Evolutionary conservation across 2,329 filamentous ascomycete genomes (phyloP).

Genomic region (Fusarium xylarioides): DNA sequence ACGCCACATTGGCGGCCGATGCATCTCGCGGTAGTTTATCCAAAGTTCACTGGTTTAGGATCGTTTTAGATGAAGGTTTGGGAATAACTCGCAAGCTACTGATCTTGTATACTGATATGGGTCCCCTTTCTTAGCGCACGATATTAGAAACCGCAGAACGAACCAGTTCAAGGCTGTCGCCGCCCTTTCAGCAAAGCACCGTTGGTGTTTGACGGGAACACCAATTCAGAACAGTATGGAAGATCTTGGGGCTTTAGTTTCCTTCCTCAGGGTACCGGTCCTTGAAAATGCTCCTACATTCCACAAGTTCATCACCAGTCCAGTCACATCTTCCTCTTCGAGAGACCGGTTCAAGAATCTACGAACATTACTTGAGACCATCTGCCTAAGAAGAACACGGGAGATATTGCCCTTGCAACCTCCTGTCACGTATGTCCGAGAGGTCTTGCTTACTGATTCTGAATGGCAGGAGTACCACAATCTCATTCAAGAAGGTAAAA

Average conservation of each 20-base stretch:
- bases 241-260: not conserved
- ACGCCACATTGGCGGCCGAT: not conserved
- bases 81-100: rapidly evolving
- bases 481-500: not conserved
- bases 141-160: not conserved
- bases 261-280: not conserved
- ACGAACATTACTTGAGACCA: not conserved
- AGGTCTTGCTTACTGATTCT: not conserved
- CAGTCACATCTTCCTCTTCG: rapidly evolving
- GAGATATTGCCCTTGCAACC: rapidly evolving
- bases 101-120: too few relatives aligned
- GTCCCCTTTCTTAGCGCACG: too few relatives aligned
- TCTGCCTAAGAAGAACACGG: not conserved
- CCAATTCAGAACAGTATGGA: not conserved
- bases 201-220: not conserved
- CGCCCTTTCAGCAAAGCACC: not conserved
- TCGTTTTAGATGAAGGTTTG: not conserved
- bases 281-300: not conserved
- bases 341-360: not conserved
- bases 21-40: not conserved
- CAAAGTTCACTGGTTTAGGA: not conserved
- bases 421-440: rapidly evolving
- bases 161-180: not conserved
- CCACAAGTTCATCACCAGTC: not conserved
- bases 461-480: not conserved